Base-by-base conservation (phyloP, 805 yeast species). In the Yamadazyma laniorum region DNA sequence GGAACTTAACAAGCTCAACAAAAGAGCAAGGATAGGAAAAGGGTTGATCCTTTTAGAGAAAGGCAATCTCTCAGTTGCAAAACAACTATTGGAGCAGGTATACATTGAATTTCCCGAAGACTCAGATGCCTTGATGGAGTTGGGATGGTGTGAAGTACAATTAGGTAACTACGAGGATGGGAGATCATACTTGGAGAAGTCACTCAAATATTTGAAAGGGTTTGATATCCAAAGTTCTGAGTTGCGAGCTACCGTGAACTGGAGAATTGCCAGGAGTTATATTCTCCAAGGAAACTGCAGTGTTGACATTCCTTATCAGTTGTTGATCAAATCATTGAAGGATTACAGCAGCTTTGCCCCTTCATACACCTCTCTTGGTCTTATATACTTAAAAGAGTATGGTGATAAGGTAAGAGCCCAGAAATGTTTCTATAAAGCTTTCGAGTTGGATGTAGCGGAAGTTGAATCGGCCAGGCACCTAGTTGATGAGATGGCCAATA, bases 371-470 rank as follows among this genome's bases (percentile, higher is more conserved):
- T 73, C 88, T 2, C 63, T 93, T 18, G 99, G 99, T 17, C 58
- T 73, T 34, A 67, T 87, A n/a, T 90, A 87, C 51, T 60, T 74
- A 3, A 71, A 74, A 2, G 65, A 73, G 42, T 80, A 72, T 43
- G 60, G 67, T 7, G 96, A 89, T 52, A 55, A 61, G 18, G 63
- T 65, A 0, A 74, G 93, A 33, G 95, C 97, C 0, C 80, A 80
- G 37, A 88, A 87, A 55, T 89, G 96, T 58, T 91, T 82, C 56
- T 79, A 82, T 56, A 86, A 82, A 52, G 96, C 98, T 0, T 85
- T 91, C 55, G 97, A 91, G 52, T 62, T 91, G 21, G 93, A 89
- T 58, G 74, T 82, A 0, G 76, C 82, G 11, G 95, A 93, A 53
- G 62, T 84, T 6, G 63, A 60, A 1, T 86, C 99, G 1, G 95